A percentile compares a stretch with the other conserved stretches of the same genome.
Conservation (phyloP, 148 eudicot genomes). For the Persicaria maculosa region DNA sequence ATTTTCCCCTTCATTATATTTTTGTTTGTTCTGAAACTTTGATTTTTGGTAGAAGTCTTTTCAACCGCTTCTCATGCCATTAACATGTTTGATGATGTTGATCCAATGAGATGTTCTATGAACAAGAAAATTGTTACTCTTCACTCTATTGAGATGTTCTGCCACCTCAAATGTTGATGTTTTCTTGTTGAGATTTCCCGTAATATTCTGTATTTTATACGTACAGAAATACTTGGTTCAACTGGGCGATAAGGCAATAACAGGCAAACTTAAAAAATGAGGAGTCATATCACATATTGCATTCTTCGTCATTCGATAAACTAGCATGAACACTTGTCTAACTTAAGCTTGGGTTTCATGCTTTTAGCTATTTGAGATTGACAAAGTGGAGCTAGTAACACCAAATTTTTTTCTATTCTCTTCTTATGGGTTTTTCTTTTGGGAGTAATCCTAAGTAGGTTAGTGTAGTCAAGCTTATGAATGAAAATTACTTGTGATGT, state of each 20-base stretch:
- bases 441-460: background rate
- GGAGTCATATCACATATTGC: background rate
- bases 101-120: background rate
- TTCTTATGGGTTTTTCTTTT: background rate
- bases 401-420: background rate
- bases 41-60: background rate
- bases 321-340: background rate
- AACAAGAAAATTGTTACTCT: background rate
- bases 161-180: background rate
- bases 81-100: background rate
- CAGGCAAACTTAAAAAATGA: background rate
- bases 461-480: background rate
- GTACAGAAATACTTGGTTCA: conserved; percentile 36
- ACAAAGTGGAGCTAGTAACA: background rate
- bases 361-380: background rate
- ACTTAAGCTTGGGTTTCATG: background rate
- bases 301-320: background rate
- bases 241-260: background rate
- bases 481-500: background rate
- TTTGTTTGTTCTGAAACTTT: background rate
- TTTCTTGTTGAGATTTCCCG: background rate
- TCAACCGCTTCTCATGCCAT: background rate
- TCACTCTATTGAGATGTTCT: background rate
- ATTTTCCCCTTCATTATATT: background rate
- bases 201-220: background rate